Base-by-base conservation (phyloP, 2,329 filamentous ascomycete genomes). In the Harringtonia lauricola region DNA sequence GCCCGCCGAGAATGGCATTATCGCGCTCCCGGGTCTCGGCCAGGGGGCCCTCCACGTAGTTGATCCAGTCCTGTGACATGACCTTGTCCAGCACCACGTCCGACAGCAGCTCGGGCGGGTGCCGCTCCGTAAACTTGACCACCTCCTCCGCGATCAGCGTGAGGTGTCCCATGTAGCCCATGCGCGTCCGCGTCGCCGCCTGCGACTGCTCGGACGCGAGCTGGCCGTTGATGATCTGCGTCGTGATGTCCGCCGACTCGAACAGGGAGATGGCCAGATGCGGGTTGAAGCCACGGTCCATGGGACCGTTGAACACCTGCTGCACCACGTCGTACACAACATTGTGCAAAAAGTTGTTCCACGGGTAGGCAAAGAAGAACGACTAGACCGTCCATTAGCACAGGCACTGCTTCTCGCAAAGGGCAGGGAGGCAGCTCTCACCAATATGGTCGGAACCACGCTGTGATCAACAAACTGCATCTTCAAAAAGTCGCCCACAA, bases 331-430 rank as follows among this genome's bases (percentile, higher is more conserved):
- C 92, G 59, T 98, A 98, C 39, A 98, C 92, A 36, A 98, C 92
- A 57, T 98, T 98, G 65, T 98, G 92, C 36, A 98, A 74, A 59
- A 98, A 98, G 62, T 98, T 98, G 64, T 98, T 98, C 92, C 92
- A 98, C 1, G 92, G 90, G 57, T 96, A 98, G 47, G 83, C 80
- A 69, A 98, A 98, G 66, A 98, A 98, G 68, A 96, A 96, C 45
- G 88, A 86, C 87, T 94, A 51, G 28, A 22, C 36, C 49, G 50
- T 46, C 55, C 49, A 55, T 42, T 17, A 41, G 28, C n/a, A n/a
- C 18, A 24, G 1, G 5, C 2, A 4, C 9, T 17, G 8, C 15
- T 18, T n/a, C 13, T 3, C n/a, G 15, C 2, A 19, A 9, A 28
- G 13, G 24, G 24, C n/a, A 4, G 9, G 18, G 9, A 30, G 9